Base-by-base conservation (phyloP, 169 alveolate species). In the Babesia bovis region DNA sequence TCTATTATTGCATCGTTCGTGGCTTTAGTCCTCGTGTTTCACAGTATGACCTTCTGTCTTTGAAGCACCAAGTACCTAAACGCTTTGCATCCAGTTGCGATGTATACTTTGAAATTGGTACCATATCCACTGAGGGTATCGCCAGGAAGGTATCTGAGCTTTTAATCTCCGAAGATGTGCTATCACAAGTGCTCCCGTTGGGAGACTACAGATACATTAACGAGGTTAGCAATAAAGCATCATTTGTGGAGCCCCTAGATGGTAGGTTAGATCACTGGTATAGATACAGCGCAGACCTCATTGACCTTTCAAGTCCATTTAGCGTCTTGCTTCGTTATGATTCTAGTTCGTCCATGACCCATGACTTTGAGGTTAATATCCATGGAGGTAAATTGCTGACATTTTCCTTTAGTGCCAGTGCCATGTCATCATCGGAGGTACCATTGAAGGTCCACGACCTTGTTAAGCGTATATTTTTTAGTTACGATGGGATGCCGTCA, bases 311-410 rank as follows among this genome's bases (percentile, higher is more conserved):
- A 9, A 30, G 57, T 17, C 47, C 53, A 41, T 67, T 55, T 23
- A 3, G 53, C 2, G 58, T 67, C 2, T 35, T 67, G 55, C 38
- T 67, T 23, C 35, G 38, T 21, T 30, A 67, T 56, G 76, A 9
- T n/a, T 28, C 26, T 26, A 26, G 32, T 17, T 55, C 84, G 0
- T 5, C 50, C 15, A 19, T 30, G 21, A 25, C 59, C 5, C 49
- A 30, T 26, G 67, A 73, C 41, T 73, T 73, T 40, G 70, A 58
- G 5, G 59, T 60, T 36, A 44, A 41, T 5, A 66, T 73, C 4
- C 50, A 61, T 53, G 84, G 84, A 25, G 84, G 84, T 21, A 61
- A 36, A 36, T 5, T 55, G 10, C 30, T 73, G 49, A 51, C 52
- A 12, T 61, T 73, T 30, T 15, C 66, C 17, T 38, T 73, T 10